Base-by-base conservation (phyloP, 805 yeast genomes). In the Metschnikowia colocasiae region DNA sequence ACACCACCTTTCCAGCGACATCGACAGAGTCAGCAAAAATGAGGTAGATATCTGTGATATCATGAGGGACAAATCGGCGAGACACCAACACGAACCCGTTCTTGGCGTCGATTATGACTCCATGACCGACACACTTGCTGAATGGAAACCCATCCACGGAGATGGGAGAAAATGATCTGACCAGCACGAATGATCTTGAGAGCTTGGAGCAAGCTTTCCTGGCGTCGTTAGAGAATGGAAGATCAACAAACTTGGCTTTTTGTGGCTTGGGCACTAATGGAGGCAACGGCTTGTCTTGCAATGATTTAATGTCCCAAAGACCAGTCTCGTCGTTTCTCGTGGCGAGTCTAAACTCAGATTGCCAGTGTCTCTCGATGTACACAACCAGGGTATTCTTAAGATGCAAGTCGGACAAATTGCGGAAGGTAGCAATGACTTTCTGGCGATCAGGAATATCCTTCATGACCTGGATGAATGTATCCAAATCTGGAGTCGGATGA, bases 281-380 rank as follows among this genome's bases (percentile, higher is more conserved):
- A 3, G 84, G 81, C 20, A 82, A 59, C 3, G 94, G 83, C 25
- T 80, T 81, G 63, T 77, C 85, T 67, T 68, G 85, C 56, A 79
- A 49, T 23, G 69, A 66, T 7, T 64, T 67, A 56, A 73, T 78
- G 57, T 79, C 81, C 83, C 83, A 79, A 25, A 79, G 59, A 0
- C 83, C 83, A 9, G 81, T 73, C 5, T 49, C 57, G 59, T 79
- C 83, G 57, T 79, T 78, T 60, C 90, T 68, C 1, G 71, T 69
- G 2, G 94, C 94, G 40, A 84, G 56, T 55, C 84, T 76, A 63
- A 89, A 85, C 38, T 82, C 75, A 6, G 83, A 75, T 47, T 78
- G 73, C 96, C 96, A 90, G 66, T 88, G 96, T 54, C 96, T 81
- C 59, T 89, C 96, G 43, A 90, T 76, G 57, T 78, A 80, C 9